Base-by-base conservation (phyloP, 225 moss, liverwort and hornwort species). In the Climacium dendroides region DNA sequence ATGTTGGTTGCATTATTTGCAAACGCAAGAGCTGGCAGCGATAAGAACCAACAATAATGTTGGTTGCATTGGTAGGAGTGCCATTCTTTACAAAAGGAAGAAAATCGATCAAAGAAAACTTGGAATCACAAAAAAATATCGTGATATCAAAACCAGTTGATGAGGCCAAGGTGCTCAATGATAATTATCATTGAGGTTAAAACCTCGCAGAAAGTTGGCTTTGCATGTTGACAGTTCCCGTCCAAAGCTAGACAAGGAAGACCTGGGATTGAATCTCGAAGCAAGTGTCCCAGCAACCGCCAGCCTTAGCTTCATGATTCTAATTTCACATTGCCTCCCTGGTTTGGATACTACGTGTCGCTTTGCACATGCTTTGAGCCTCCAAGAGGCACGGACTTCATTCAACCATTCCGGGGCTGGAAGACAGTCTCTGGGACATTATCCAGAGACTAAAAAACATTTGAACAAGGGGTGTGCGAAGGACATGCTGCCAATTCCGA, bases 121-220 rank as follows among this genome's bases (percentile, higher is more conserved):
- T 26, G 26, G 26, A 15, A 15, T 72, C 45, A 15, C 5, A 16
- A 8, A 28, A 24, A 24, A 22, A 69, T 24, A 7, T 39, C 24
- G 0, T 7, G 7, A 39, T 7, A 23, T 3, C 72, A 43, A 8
- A 65, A n/a, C 5, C 11, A 10, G n/a, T 66, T n/a, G 66, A 66
- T 6, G 12, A 3, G 12, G 4, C 0, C n/a, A 65, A 35, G 6
- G 45, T 8, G 8, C 0, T 35, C 5, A 66, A 19, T 20, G n/a
- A n/a, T 11, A 5, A 1, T 0, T 37, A 37, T n/a, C n/a, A n/a
- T n/a, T n/a, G n/a, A 37, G 22, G 37, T 67, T 12, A 4, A 23
- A 39, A 37, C 22, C 67, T 69, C 18, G 0, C 13, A 1, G 13
- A 24, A 39, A 37, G 13, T 0, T 13, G 37, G 37, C 67, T 37